phyloP scores from a whole-genome alignment of 2,329 filamentous ascomycete genomes.

The Sclerotinia subarctica region DNA sequence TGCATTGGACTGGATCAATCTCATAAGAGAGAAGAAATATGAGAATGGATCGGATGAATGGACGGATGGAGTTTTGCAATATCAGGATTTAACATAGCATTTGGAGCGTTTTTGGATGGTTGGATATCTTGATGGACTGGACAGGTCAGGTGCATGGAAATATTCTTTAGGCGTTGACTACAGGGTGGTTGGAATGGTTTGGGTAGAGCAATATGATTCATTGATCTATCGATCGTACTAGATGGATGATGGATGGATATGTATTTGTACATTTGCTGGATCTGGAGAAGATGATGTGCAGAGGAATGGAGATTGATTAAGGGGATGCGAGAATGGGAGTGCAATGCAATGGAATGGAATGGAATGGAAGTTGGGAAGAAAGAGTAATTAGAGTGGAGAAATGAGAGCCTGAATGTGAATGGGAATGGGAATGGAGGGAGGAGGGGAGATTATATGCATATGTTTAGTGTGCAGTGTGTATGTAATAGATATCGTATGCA shows the following conservation, averaged over 20 bases:
- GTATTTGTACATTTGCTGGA: background rate
- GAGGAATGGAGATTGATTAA: background rate
- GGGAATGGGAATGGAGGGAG: background rate
- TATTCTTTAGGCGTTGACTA: background rate
- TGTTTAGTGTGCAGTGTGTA: background rate
- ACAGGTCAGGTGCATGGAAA: background rate
- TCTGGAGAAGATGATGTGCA: background rate
- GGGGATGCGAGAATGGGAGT: too few relatives aligned
- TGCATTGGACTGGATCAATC: background rate
- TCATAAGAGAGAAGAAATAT: background rate
- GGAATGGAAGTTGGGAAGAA: too few relatives aligned
- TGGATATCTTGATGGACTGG: background rate
- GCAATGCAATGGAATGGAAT: too few relatives aligned
- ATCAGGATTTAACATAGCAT: constrained; percentile 5
- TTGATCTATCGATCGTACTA: background rate
- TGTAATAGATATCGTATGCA: too few relatives aligned
- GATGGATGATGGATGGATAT: background rate
- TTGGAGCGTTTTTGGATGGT: constrained; percentile 9
- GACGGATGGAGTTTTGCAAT: background rate
- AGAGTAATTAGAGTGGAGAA: too few relatives aligned
- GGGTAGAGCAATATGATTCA: background rate
- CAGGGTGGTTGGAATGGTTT: background rate
- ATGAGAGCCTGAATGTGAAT: too few relatives aligned
- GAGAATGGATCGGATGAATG: constrained; percentile 2
- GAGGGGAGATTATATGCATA: background rate